These are phyloP conservation scores for Agaricus sinodeliciosus DNA, from an alignment of 768 basidiomycete genomes.

Conservation along the genomic window DNA sequence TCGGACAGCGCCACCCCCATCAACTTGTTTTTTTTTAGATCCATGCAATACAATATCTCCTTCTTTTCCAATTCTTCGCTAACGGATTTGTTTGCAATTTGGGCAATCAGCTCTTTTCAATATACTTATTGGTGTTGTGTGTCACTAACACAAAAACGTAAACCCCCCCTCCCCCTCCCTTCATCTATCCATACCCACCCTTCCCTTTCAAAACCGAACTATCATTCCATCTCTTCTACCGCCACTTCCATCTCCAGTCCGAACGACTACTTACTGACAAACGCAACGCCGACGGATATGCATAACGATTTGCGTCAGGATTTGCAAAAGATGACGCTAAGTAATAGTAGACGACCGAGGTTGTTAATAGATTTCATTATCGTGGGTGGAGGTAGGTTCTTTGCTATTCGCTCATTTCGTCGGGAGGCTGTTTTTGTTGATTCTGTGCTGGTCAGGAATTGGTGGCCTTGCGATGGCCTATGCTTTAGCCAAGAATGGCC, in stretches of 20 bases:
- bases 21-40: background rate
- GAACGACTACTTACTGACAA: no score
- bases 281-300: background rate
- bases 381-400: slow-evolving; percentile 36
- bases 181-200: no score
- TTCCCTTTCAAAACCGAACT: no score
- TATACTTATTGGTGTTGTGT: no score
- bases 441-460: slow-evolving; percentile 24
- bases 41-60: background rate
- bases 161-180: no score
- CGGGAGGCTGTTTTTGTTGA: background rate
- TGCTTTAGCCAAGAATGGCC: slow-evolving; percentile 41
- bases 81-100: no score
- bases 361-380: slow-evolving; percentile 33
- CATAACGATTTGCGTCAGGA: background rate
- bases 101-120: background rate
- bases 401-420: background rate
- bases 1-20: no score
- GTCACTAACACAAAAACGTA: no score
- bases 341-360: background rate
- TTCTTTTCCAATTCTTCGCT: no score
- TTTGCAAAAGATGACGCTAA: background rate
- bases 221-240: no score
- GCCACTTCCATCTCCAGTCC: no score
- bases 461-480: slow-evolving; percentile 44